phyloP scores from a whole-genome alignment of 2,329 filamentous ascomycete species.

The Rutstroemia sp. region DNA sequence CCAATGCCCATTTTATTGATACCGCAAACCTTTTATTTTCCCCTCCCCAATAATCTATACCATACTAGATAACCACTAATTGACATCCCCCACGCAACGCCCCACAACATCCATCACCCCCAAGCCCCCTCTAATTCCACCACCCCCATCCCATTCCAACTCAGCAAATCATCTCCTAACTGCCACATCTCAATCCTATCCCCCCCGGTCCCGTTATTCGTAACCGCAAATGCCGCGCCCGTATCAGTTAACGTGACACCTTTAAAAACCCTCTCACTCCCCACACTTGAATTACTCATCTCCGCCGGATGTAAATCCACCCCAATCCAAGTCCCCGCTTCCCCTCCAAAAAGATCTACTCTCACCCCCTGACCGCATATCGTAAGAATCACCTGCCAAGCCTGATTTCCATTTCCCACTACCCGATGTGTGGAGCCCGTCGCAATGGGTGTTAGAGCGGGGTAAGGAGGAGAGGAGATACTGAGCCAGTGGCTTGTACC shows the following conservation, averaged over 20 bases:
- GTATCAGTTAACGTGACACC: constrained; percentile 7
- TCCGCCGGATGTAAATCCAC: not conserved
- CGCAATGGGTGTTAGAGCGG: constrained; percentile 1
- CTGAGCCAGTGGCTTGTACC: too few relatives aligned
- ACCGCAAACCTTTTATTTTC: too few relatives aligned
- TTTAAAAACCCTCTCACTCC: constrained; percentile 1
- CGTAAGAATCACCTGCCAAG: not conserved
- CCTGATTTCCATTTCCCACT: not conserved
- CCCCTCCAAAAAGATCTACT: not conserved
- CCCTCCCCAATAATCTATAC: too few relatives aligned
- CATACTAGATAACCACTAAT: too few relatives aligned
- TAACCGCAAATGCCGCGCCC: constrained; percentile 11
- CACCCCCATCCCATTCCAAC: not conserved
- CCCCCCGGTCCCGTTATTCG: not conserved
- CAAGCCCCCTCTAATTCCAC: not conserved
- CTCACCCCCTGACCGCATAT: not conserved
- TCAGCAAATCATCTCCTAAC: not conserved
- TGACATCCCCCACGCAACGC: too few relatives aligned
- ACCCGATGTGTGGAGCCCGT: not conserved
- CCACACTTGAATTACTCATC: constrained; percentile 10
- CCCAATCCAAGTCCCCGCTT: not conserved
- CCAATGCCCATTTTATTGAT: too few relatives aligned
- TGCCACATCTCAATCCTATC: not conserved
- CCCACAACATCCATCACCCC: too few relatives aligned
- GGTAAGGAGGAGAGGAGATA: too few relatives aligned